These are phyloP conservation scores for Ascochyta clinopodiicola DNA, from an alignment of 2,329 filamentous ascomycete genomes.

Conservation along the genomic window DNA sequence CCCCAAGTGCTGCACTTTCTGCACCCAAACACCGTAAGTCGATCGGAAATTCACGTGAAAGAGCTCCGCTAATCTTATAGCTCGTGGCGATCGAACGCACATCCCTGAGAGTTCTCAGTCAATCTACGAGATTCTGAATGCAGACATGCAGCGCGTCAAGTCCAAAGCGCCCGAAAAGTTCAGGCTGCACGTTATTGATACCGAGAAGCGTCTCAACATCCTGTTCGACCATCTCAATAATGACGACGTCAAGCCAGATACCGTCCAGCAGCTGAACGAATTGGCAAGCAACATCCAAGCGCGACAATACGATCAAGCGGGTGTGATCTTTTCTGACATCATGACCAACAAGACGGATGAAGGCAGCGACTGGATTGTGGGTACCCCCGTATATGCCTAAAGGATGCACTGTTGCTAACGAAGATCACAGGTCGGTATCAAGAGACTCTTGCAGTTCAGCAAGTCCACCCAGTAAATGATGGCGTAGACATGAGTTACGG, in stretches of 20 bases:
- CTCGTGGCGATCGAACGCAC: slow-evolving; percentile 84
- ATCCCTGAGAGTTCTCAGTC: slow-evolving; percentile 79
- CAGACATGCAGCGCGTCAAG: slow-evolving; percentile 89
- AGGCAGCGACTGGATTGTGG: slow-evolving; percentile 60
- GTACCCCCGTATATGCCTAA: slow-evolving; percentile 24
- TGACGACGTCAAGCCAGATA: slow-evolving; percentile 83
- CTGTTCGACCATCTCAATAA: slow-evolving; percentile 99
- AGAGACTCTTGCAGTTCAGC: slow-evolving; percentile 48
- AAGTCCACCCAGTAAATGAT: slow-evolving; percentile 38
- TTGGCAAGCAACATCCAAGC: slow-evolving; percentile 54
- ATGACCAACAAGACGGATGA: slow-evolving; percentile 58
- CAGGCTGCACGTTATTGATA: slow-evolving; percentile 88
- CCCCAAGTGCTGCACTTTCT: slow-evolving; percentile 57
- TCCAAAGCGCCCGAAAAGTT: slow-evolving; percentile 84
- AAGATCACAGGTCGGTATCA: slow-evolving; percentile 42
- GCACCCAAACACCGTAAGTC: slow-evolving; percentile 74
- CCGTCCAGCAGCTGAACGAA: slow-evolving; percentile 69
- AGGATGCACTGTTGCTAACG: slow-evolving; percentile 2
- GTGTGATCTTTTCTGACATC: slow-evolving; percentile 53
- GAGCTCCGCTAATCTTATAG: slow-evolving; percentile 42
- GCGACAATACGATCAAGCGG: slow-evolving; percentile 55
- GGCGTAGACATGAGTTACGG: slow-evolving; percentile 1
- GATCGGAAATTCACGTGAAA: neutral
- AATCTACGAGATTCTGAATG: slow-evolving; percentile 79
- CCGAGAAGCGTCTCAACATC: slow-evolving; percentile 88